Conservation (phyloP, 805 yeast genomes). For the Hanseniaspora jakobsenii region DNA sequence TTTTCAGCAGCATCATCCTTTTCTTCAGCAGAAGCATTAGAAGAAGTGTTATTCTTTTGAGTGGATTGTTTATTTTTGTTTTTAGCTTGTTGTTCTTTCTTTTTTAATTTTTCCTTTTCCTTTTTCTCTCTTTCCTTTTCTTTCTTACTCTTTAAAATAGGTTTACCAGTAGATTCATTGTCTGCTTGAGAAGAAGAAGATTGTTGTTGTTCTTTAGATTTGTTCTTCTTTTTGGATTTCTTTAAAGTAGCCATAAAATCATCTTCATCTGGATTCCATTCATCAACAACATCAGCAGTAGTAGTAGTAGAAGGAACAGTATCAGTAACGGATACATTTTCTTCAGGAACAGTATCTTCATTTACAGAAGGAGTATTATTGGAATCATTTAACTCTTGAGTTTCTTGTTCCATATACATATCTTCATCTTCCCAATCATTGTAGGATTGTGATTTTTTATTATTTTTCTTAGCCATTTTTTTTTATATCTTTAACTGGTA, state of each 20-base stretch:
- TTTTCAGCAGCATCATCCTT: slow-evolving; percentile 17
- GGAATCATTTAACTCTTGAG: slow-evolving; percentile 16
- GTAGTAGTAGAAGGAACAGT: slow-evolving; percentile 22
- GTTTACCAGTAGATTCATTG: slow-evolving; percentile 47
- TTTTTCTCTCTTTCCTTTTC: slow-evolving; percentile 93
- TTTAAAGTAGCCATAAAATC: slow-evolving; percentile 79
- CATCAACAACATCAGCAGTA: slow-evolving; percentile 35
- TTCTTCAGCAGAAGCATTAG: slow-evolving; percentile 14
- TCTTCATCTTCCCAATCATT: slow-evolving; percentile 73
- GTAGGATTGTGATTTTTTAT: slow-evolving; percentile 46
- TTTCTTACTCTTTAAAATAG: slow-evolving; percentile 76
- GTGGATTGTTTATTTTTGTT: slow-evolving; percentile 31
- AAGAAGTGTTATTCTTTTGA: slow-evolving; percentile 26
- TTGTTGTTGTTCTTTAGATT: slow-evolving; percentile 55
- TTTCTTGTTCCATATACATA: slow-evolving; percentile 43
- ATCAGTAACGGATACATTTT: slow-evolving; percentile 7
- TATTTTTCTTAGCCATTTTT: slow-evolving; percentile 39
- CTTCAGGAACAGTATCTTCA: slow-evolving; percentile 16
- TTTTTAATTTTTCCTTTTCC: slow-evolving; percentile 71
- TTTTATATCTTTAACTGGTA: no score
- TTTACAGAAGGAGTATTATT: slow-evolving; percentile 21
- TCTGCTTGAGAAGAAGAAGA: slow-evolving; percentile 33
- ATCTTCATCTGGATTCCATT: slow-evolving; percentile 31
- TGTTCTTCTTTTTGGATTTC: slow-evolving; percentile 60
- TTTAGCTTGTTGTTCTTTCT: slow-evolving; percentile 42